Base-by-base conservation (phyloP, 352 stramenopile genomes). In the Phytophthora ohioensis region DNA sequence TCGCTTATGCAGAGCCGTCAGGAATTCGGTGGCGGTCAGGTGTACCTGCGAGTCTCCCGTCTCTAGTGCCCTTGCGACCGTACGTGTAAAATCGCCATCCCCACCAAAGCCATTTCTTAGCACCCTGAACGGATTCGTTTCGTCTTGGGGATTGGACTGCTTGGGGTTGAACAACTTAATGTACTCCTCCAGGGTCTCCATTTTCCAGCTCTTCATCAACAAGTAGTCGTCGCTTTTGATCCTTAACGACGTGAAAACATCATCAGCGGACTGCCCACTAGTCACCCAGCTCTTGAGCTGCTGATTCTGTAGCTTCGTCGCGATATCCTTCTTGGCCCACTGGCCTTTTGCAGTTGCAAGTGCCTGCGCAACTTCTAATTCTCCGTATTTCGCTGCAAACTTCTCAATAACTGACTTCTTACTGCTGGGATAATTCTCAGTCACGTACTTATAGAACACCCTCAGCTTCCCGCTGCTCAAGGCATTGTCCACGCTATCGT, bases 401-500 rank as follows among this genome's bases (percentile, higher is more conserved):
- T 0, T 2, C 21, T 27, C 21, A 27, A 59, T 9, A 17, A 59
- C 17, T 5, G 21, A 48, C 10, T 5, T 13, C 27, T 35, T 5
- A 5, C 17, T 59, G 52, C 31, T 35, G 4, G 48, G 31, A 10
- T 42, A 31, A 15, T 31, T n/a, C 15, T 41, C 1, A 15, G 31
- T 4, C 0, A 59, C 5, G 11, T 38, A 59, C 11, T 59, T 59
- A 10, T 10, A 3, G 30, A 41, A 54, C 3, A 38, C 7, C 4
- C 6, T 48, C 21, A 59, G 17, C n/a, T 59, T 59, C 0, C 52
- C 52, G 13, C 12, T 59, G 11, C 21, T 59, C 4, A 59, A 9
- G 13, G 6, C 52, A 13, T 59, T 21, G 13, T 38, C 17, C 17
- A 48, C 21, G 7, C 21, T 21, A 11, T 38, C 12, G 10, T 21